Percentiles rank a stretch among this genome's conserved stretches.
phyloP scores from a whole-genome alignment of 2,329 filamentous ascomycete species.

The Exophiala viscosa region DNA sequence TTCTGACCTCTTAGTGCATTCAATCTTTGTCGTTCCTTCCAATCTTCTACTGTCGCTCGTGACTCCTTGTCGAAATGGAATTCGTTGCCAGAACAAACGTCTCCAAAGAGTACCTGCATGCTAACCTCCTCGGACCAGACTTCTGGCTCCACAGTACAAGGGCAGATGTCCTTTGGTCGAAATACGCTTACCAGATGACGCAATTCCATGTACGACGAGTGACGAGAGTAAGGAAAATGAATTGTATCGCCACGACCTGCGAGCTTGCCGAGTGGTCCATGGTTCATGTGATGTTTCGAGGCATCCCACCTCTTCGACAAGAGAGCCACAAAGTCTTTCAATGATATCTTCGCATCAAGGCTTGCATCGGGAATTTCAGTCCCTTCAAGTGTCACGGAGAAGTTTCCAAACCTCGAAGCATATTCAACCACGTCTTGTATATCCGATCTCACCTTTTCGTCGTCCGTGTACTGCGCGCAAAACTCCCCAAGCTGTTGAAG shows the following conservation, averaged over 20 bases:
- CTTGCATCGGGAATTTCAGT: conserved; percentile 38
- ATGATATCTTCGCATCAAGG: conserved; percentile 36
- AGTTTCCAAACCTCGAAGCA: conserved; percentile 35
- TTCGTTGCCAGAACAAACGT: conserved; percentile 56
- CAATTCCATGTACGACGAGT: conserved; percentile 80
- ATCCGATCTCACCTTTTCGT: conserved; percentile 29
- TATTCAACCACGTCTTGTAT: conserved; percentile 32
- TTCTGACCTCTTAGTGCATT: conserved; percentile 26
- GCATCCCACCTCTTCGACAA: too few relatives aligned
- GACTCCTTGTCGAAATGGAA: conserved; percentile 67
- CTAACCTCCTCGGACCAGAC: conserved; percentile 63
- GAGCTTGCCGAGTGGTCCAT: background rate
- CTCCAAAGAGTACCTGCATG: conserved; percentile 68
- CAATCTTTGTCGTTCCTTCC: conserved; percentile 20
- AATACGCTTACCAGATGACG: conserved; percentile 66
- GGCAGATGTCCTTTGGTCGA: conserved; percentile 71
- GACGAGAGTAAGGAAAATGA: conserved; percentile 79
- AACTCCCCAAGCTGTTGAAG: conserved; percentile 53
- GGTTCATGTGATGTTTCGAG: background rate
- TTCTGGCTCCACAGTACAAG: conserved; percentile 67
- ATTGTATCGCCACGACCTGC: conserved; percentile 13
- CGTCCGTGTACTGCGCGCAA: conserved; percentile 40
- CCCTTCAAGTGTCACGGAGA: conserved; percentile 36
- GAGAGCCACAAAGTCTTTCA: conserved; percentile 33
- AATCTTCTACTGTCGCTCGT: conserved; percentile 35